Evolutionary conservation across 208 protist species (phyloP).

Genomic region (Borovskyia barvae): DNA sequence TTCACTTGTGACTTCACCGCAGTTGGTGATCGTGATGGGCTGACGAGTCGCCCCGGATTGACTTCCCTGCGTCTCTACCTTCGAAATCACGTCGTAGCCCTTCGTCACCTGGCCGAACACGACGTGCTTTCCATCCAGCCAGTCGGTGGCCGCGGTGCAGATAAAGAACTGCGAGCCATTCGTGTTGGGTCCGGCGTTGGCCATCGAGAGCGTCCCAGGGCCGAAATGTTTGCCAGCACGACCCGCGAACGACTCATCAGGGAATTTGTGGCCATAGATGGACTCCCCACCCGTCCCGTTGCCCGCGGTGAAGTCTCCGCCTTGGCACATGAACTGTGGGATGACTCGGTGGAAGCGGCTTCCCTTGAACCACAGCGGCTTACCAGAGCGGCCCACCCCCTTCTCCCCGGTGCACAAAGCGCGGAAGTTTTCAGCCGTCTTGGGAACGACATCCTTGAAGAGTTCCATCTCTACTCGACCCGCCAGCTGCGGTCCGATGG

Average conservation of each 20-base stretch:
- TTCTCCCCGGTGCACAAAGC: constrained; percentile 92
- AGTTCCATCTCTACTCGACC: constrained; percentile 93
- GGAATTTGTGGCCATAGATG: constrained; percentile 92
- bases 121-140: constrained; percentile 94
- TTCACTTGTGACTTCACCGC: constrained; percentile 80
- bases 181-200: constrained; percentile 92
- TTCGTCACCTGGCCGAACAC: constrained; percentile 93
- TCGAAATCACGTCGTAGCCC: constrained; percentile 82
- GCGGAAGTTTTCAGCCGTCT: constrained; percentile 95
- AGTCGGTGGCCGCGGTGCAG: constrained; percentile 71
- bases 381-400: constrained; percentile 79
- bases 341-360: constrained; percentile 96
- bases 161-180: constrained; percentile 95
- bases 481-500: constrained; percentile 76
- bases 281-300: constrained; percentile 93
- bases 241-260: constrained; percentile 92
- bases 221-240: constrained; percentile 72
- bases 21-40: constrained; percentile 69
- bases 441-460: constrained; percentile 89
- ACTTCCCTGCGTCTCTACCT: constrained; percentile 73
- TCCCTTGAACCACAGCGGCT: constrained; percentile 95
- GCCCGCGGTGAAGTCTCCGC: constrained; percentile 94
- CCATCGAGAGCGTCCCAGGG: constrained; percentile 88
- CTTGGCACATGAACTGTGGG: constrained; percentile 93
- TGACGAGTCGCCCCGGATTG: constrained; percentile 68